Evolutionary conservation across 495 filamentous ascomycete genomes (phyloP), one percentile per base, ranked within the genome.

Genomic region (Zalerion maritima): DNA sequence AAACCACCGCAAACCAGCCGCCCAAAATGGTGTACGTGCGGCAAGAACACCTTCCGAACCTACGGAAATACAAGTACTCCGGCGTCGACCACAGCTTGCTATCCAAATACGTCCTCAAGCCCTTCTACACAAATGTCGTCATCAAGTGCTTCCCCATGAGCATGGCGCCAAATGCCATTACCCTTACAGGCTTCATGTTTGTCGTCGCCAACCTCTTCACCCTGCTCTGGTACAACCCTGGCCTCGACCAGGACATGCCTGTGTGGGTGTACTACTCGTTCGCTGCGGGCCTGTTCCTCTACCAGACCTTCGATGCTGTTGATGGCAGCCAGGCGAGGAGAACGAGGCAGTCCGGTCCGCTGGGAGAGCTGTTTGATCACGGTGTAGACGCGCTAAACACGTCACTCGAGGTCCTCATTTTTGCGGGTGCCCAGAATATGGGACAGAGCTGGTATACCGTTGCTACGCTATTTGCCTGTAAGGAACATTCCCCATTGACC

Each of bases 381-480:
- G 87, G 89, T 41, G 89, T 97, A 42, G 89, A 97, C 55, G 89
- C 89, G 18, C 71, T 83, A 52, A 97, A 97, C 50, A 97, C 89
- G 15, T 74, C 73, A n/a, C 71, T 97, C 43, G 89, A 92, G 42
- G 81, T 83, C 12, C 62, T 97, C 40, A 71, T 97, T 42, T 97
- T 97, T 45, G 78, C 81, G 3, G 80, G 73, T 21, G 71, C 78
- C 27, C 85, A 91, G 65, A 94, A 94, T 46, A 69, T 96, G 37
- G 89, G 89, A 21, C 81, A 93, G 58, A 70, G 75, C 31, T 97
- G 89, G 87, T 70, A 73, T 46, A 94, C 89, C 2, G 66, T 96
- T 7, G 50, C 86, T 36, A 72, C 70, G 10, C 64, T 94, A 4
- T 94, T 93, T 55, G 89, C 76, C 44, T 71, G 80, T 81, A 60